phyloP scores from a whole-genome alignment of 305 asterid genomes.

The Salvia sclarea region DNA sequence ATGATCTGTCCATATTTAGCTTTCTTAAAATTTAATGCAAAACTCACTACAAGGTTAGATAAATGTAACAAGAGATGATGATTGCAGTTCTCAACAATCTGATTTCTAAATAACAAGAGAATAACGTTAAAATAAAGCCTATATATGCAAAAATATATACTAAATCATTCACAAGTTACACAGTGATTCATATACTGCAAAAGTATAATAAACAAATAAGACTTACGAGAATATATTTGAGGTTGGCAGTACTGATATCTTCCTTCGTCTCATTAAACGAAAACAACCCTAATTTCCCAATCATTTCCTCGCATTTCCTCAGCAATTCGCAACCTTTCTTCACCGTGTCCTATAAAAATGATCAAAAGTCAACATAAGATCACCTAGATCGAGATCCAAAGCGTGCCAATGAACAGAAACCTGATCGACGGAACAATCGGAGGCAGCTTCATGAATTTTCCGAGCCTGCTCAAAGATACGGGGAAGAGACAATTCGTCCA shows the following conservation, averaged over 20 bases:
- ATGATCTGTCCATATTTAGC: background rate
- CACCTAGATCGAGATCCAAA: background rate
- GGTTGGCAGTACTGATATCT: conserved; percentile 81
- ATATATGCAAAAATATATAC: background rate
- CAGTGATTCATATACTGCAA: background rate
- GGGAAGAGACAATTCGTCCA: conserved; percentile 80
- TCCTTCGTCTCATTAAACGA: conserved; percentile 87
- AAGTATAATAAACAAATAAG: conserved; percentile 1
- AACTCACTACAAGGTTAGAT: background rate
- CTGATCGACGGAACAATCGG: conserved; percentile 79
- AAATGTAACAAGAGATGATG: background rate
- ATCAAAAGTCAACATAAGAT: background rate
- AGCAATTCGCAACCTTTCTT: conserved; percentile 67
- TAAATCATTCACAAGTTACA: background rate
- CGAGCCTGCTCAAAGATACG: conserved; percentile 72
- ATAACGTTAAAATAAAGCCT: background rate
- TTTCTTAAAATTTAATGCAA: background rate
- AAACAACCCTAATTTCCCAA: conserved; percentile 75
- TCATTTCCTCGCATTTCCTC: conserved; percentile 83
- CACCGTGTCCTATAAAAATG: conserved; percentile 52
- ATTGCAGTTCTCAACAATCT: background rate
- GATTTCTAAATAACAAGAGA: background rate
- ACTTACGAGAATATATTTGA: conserved; percentile 83
- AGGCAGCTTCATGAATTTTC: conserved; percentile 63
- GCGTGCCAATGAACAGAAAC: conserved; percentile 22